phyloP scores from a whole-genome alignment of 2,329 filamentous ascomycete species.

The Escovopsis weberi region DNA sequence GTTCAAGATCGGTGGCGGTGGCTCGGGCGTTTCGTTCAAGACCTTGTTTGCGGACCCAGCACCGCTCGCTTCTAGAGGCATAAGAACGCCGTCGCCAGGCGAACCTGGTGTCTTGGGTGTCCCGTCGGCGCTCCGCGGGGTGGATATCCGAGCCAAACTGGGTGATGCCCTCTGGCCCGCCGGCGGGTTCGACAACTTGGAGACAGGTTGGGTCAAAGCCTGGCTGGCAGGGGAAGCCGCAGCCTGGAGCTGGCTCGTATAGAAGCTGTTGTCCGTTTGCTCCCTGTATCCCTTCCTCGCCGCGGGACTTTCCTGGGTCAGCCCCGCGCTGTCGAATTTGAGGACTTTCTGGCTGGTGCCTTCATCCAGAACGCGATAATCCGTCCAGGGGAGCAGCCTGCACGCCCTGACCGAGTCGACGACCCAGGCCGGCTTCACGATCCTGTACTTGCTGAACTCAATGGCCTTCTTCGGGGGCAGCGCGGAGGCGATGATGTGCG shows the following conservation, averaged over 20 bases:
- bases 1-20: too few relatives aligned
- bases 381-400: conserved; percentile 69
- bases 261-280: conserved; percentile 72
- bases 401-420: conserved; percentile 77
- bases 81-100: too few relatives aligned
- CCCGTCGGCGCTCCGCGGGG: too few relatives aligned
- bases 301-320: conserved; percentile 49
- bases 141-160: too few relatives aligned
- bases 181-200: conserved; percentile 13
- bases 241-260: conserved; percentile 53
- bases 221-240: conserved; percentile 16
- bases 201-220: conserved; percentile 13
- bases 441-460: conserved; percentile 75
- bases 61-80: too few relatives aligned
- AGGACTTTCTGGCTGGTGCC: conserved; percentile 71
- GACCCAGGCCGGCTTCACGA: conserved; percentile 91
- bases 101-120: too few relatives aligned
- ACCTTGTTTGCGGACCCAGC: neutral
- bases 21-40: neutral
- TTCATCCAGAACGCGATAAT: conserved; percentile 74
- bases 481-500: conserved; percentile 85
- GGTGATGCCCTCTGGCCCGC: too few relatives aligned
- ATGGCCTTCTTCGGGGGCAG: conserved; percentile 85
- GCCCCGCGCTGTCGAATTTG: conserved; percentile 43
- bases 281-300: conserved; percentile 54